phyloP scores from a whole-genome alignment of 495 filamentous ascomycete genomes.

The Daldinia childiae region DNA sequence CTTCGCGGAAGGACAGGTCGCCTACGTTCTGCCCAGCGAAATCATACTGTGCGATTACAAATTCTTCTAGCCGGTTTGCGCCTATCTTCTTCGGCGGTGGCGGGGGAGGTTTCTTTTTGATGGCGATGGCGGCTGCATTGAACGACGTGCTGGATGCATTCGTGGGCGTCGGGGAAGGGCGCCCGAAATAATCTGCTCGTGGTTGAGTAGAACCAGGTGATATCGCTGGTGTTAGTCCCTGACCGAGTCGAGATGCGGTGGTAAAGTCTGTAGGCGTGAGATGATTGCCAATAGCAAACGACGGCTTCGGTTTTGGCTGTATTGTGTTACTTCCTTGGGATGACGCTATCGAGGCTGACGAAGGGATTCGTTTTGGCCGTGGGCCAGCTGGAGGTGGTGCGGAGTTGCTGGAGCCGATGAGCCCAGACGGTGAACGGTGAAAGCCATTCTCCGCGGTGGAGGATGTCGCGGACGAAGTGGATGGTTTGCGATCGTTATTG shows the following conservation, averaged over 20 bases:
- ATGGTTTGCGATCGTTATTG: constrained; percentile 24
- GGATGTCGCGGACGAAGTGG: constrained; percentile 28
- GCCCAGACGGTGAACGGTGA: constrained; percentile 47
- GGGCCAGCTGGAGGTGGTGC: constrained; percentile 36
- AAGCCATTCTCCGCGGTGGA: constrained; percentile 34
- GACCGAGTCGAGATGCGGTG: constrained; percentile 54
- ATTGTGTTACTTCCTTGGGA: constrained; percentile 40
- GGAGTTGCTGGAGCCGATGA: constrained; percentile 45
- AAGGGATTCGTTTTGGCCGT: constrained; percentile 53
- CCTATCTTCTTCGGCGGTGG: constrained; percentile 70
- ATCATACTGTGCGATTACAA: constrained; percentile 81
- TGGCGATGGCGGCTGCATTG: constrained; percentile 38
- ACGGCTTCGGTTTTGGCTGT: constrained; percentile 33
- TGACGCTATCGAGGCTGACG: constrained; percentile 42
- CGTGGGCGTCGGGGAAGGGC: constrained; percentile 52
- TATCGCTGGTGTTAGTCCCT: constrained; percentile 33
- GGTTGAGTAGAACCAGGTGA: constrained; percentile 42
- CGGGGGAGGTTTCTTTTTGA: constrained; percentile 57
- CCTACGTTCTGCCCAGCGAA: constrained; percentile 77
- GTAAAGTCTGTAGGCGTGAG: constrained; percentile 59
- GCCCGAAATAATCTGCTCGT: constrained; percentile 63
- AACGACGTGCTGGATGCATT: constrained; percentile 47
- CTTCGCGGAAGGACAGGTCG: constrained; percentile 84
- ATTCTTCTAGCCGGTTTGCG: constrained; percentile 61
- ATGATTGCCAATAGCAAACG: constrained; percentile 42